Base-by-base conservation (phyloP, 179 eudicot genomes). In the Amaranthus tricolor region DNA sequence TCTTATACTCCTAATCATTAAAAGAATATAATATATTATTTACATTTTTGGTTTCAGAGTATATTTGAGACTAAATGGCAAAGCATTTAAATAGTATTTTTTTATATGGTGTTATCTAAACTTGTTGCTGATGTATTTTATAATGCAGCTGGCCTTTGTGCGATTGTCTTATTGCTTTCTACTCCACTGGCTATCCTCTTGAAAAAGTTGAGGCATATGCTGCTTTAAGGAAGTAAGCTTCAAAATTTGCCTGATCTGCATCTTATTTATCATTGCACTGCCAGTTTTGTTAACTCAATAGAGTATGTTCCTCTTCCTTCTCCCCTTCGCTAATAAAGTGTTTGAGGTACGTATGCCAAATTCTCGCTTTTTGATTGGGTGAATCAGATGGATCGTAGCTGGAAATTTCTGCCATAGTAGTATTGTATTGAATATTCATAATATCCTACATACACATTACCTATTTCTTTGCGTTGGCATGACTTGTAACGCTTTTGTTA, bases 161-260 rank as follows among this genome's bases (percentile, higher is more conserved):
- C 75, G 97, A 93, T 75, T 95, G 99, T 76, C 89, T 95, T 80
- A 93, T 95, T 78, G 97, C 97, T 64, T 95, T 95, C 81, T 83
- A 93, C 79, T 95, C 97, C 24, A 82, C 90, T 81, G 97, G 99
- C 20, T 93, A 90, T 70, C 99, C 99, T 62, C 88, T 95, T 76
- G 85, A 91, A 74, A 95, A 93, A 79, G 97, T 95, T 45, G 87
- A 93, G 84, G 93, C 90, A 21, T 95, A 90, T 84, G 92, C 96
- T 62, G 85, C 84, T 66, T 77, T 95, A 49, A 87, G 97, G 76
- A 95, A 84, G 99, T 95, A 89, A 80, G 88, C 79, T 72, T 24
- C 14, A 43, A 43, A 55, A 40, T 73, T 66, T 44, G 70, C 50
- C 56, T 76, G 63, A 56, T 57, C 20, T n/a, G 20, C 31, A 31